Evolutionary conservation across 2,329 filamentous ascomycete species (phyloP), one percentile per base, ranked within the genome.

Genomic region (Rugonectria rugulosa): DNA sequence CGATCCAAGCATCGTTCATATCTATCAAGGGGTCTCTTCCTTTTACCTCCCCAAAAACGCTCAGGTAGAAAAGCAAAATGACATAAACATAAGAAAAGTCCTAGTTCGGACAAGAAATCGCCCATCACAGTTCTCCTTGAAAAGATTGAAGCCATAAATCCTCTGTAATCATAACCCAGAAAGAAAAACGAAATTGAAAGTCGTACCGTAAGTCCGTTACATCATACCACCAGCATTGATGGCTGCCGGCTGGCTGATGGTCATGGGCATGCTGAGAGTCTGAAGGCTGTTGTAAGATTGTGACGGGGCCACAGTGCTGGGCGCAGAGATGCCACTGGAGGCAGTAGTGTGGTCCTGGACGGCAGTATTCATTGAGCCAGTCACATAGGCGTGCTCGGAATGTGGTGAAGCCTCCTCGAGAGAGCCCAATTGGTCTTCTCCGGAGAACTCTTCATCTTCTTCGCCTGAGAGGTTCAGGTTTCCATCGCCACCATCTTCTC

Each of bases 341-440:
- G 58, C 60, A 10, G 59, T 55, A 17, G 60, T 68, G 21, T 63
- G 59, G 65, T 66, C 67, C 64, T 75, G 73, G 31, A 75, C 70
- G 21, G 77, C 70, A 17, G 77, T 75, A 61, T 80, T 81, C 11
- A 88, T 73, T 1, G 82, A 83, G 5, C 76, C 70, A 6, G 81
- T 73, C 38, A 83, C 72, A 70, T 89, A 90, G 50, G 85, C 85
- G 62, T 81, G 79, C 62, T 90, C 87, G 0, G 88, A 90, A 42
- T 83, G 86, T 14, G 91, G 89, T 11, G 90, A 92, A 15, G 89
- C 87, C 61, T 93, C 90, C 61, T 92, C 91, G 23, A 93, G 83
- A 32, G 91, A 88, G 47, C 89, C 89, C 51, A 94, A 86, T 24
- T 93, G 90, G 64, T 95, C 91, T 63, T 96, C 92, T 57, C 94